A percentile compares a stretch with the other conserved stretches of the same genome.
These are phyloP conservation scores for Lactarius psammicola DNA, from an alignment of 768 basidiomycete genomes.

Conservation along the genomic window DNA sequence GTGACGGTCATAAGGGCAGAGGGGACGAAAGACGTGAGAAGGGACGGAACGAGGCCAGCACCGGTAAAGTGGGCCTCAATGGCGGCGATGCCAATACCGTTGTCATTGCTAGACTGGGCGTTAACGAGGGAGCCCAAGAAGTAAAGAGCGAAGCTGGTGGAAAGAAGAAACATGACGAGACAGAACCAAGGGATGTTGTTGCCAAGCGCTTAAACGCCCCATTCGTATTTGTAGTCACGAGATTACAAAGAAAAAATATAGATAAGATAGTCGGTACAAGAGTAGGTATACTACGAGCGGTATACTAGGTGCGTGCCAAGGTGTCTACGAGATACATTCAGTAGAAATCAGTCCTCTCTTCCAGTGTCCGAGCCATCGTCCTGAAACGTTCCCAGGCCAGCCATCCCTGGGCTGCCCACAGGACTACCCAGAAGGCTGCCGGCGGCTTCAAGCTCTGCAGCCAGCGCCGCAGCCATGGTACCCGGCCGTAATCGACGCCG, in stretches of 20 bases:
- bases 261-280: constrained; percentile 19
- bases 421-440: constrained; percentile 18
- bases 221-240: not conserved
- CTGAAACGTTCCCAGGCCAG: constrained; percentile 7
- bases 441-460: constrained; percentile 28
- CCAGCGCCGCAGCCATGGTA: constrained; percentile 22
- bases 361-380: constrained; percentile 25
- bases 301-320: constrained; percentile 1
- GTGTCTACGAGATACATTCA: constrained; percentile 21
- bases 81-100: constrained; percentile 48
- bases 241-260: constrained; percentile 7
- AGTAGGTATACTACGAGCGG: not conserved
- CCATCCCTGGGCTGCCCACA: constrained; percentile 2
- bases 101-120: constrained; percentile 44
- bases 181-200: not conserved
- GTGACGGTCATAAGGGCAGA: constrained; percentile 53
- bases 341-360: constrained; percentile 18
- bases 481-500: constrained; percentile 30
- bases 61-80: constrained; percentile 68
- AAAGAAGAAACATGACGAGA: constrained; percentile 17
- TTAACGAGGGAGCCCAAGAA: constrained; percentile 43
- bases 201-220: not conserved
- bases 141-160: constrained; percentile 35
- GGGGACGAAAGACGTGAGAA: constrained; percentile 61
- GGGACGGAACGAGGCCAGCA: constrained; percentile 58